A percentile compares a stretch with the other conserved stretches of the same genome.
Evolutionary conservation across 805 yeast genomes (phyloP).

Genomic region (Pichia ethanolica): DNA sequence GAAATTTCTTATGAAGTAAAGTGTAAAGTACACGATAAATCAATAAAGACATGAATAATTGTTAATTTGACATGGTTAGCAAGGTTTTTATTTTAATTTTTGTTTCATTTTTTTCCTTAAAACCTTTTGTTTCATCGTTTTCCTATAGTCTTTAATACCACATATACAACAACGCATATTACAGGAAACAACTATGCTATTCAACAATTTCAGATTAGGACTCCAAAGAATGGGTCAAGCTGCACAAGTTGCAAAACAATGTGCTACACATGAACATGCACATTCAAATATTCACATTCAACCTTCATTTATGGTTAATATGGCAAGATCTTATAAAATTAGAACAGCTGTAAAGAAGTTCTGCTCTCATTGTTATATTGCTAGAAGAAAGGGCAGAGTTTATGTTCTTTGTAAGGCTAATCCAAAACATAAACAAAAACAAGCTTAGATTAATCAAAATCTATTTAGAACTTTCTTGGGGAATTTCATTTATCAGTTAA

Average conservation of each 20-base stretch:
- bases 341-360: constrained; percentile 89
- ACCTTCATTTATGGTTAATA: constrained; percentile 11
- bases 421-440: constrained; percentile 92
- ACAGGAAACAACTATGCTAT: constrained; percentile 13
- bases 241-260: constrained; percentile 7
- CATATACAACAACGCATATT: background rate
- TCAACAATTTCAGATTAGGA: constrained; percentile 23
- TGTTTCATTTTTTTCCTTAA: too few species aligned
- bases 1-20: too few species aligned
- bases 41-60: too few species aligned
- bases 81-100: too few species aligned
- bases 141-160: too few species aligned
- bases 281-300: constrained; percentile 7
- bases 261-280: constrained; percentile 3
- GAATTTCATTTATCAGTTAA: background rate
- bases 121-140: too few species aligned
- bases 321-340: constrained; percentile 74
- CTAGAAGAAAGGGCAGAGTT: constrained; percentile 90
- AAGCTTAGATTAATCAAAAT: constrained; percentile 38
- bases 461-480: background rate
- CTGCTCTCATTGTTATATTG: constrained; percentile 86
- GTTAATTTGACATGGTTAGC: background rate
- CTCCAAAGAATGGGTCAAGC: constrained; percentile 14
- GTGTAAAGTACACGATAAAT: too few species aligned
- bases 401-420: constrained; percentile 90